Evolutionary conservation across 352 stramenopile genomes (phyloP), one percentile per base, ranked within the genome.

Genomic region (Phytophthora capsici): DNA sequence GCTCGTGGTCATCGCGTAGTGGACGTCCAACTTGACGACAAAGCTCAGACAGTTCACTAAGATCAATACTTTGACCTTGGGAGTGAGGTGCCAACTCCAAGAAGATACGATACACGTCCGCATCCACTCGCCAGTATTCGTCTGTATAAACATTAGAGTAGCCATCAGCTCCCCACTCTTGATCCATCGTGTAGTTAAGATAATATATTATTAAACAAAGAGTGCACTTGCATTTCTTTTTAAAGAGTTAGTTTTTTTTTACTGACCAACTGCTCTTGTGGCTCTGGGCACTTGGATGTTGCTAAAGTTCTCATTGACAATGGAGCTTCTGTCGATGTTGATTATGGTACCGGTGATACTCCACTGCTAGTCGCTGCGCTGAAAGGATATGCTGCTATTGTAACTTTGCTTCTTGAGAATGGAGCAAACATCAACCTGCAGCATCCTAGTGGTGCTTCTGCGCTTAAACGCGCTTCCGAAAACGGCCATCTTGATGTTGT

Each of bases 101-200:
- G 37, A 84, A 88, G 13, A 79, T 61, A 16, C 37, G 47, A 22
- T 61, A 52, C 30, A 73, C 69, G 19, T 90, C 77, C 6, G 65
- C 71, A 43, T 90, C 82, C n/a, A 90, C 63, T 30, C 66, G 63
- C 64, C 70, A 78, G 60, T 84, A 88, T 56, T 84, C 74, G 49
- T 66, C 32, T 51, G 48, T 17, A 13, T 62, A 32, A 30, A 45
- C 41, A 32, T 22, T 8, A 34, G 59, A 47, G 16, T 54, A 51
- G 20, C 7, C 55, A 43, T 26, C 47, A 14, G 28, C 41, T 3
- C 23, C 48, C 7, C 36, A 26, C 44, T 25, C 19, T 48, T 26
- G 26, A 5, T 30, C 26, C 26, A 30, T 30, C 9, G 26, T 10
- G 26, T 30, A 30, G 25, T 6, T 28, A 28, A 7, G 6, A 5